Base-by-base conservation (phyloP, 2,329 filamentous ascomycete species). In the Colletotrichum acutatum region DNA sequence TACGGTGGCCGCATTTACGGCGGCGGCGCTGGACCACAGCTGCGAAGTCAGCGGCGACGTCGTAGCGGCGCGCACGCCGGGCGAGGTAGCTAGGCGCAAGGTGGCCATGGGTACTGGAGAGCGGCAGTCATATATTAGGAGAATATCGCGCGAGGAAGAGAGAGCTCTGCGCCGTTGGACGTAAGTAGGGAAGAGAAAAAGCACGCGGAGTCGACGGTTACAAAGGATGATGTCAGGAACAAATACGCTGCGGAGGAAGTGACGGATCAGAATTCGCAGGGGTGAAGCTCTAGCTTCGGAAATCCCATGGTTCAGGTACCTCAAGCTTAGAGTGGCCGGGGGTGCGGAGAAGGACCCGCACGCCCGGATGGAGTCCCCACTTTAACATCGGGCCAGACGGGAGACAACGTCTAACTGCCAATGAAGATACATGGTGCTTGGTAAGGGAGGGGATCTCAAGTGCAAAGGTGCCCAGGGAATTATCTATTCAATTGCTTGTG, bases 301-400 rank as follows among this genome's bases (percentile, higher is more conserved):
- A 67, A 37, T 56, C 63, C 22, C 58, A 54, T 32, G 26, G 58
- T 30, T 54, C 16, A 54, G 46, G 57, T 64, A 49, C 70, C 42
- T 49, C 42, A n/a, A 49, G 19, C 37, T 8, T 58, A 63, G 54
- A 49, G 16, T 68, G 30, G 37, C 60, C 46, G 34, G 30, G 46
- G 42, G 32, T 69, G 66, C 66, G 70, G 60, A 65, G 70, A 65
- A 37, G 66, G 66, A 14, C 22, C 70, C 65, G 64, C 68, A 53
- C 32, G 32, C 42, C 56, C 68, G 68, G 68, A 34, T 37, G 32
- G n/a, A 3, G n/a, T 24, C 57, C 37, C 66, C 66, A 68, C 66
- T 63, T 52, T 24, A 5, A 42, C 9, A 30, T 65, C 54, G 66
- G 66, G 9, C 34, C 66, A 56, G 60, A 64, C 12, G 37, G 37